Base-by-base conservation (phyloP, 805 yeast species). In the Yarrowia yakushimensis region DNA sequence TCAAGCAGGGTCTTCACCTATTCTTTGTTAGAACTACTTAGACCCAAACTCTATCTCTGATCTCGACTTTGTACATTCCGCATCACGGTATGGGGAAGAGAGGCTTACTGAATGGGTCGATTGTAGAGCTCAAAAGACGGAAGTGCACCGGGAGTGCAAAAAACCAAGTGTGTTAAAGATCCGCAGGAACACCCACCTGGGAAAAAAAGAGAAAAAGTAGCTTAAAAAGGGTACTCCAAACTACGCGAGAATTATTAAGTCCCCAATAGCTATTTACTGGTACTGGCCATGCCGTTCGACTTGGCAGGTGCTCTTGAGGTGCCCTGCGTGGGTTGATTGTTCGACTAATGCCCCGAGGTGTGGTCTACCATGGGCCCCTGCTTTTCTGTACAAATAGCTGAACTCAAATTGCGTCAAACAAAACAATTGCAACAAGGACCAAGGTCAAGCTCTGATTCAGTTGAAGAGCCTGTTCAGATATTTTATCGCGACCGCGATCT, bases 51-150 rank as follows among this genome's bases (percentile, higher is more conserved):
- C 54, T 48, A 22, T 31, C 37, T 22, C 39, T 30, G 22, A 33
- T 31, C 1, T 33, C 55, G 28, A 48, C 22, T 30, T 20, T n/a
- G 8, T 33, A 48, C 55, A 48, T 48, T 48, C 54, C 55, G 2
- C 27, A 22, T 20, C 55, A 20, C 17, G 52, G 17, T 45, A 45
- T 45, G 23, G 52, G 52, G 36, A 45, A 43, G 48, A 28, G 34
- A 17, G 43, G 12, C 52, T 31, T 48, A 18, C 55, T 39, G 55
- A 31, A 48, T 48, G 55, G 55, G 55, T 48, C 55, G 55, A 48
- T 39, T 48, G 31, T 48, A 33, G 39, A 48, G 37, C 55, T 45
- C 52, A 45, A n/a, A n/a, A 45, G 52, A 45, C 52, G 52, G 52
- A 45, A 45, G 52, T 45, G 52, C 52, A 45, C 52, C 17, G 28